Conservation (phyloP, 2,329 filamentous ascomycete species). For the Xylariaceae sp. region DNA sequence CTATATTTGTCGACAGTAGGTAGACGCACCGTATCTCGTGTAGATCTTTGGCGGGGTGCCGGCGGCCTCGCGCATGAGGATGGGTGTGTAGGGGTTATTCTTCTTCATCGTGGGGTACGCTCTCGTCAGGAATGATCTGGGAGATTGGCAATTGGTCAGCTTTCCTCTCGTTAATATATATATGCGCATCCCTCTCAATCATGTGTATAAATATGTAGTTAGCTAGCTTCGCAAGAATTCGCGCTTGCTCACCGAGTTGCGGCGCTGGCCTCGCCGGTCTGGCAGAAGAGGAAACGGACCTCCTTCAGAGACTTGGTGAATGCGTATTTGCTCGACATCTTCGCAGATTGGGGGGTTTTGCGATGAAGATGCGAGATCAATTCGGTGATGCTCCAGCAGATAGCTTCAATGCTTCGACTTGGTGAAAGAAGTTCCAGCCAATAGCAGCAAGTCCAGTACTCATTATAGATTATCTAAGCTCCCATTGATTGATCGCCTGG, state of each 20-base stretch:
- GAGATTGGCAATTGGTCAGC: constrained; percentile 16
- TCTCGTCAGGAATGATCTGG: constrained; percentile 83
- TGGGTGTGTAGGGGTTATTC: constrained; percentile 92
- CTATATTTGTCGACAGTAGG: not conserved
- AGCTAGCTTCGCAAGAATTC: not conserved
- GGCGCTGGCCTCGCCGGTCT: constrained; percentile 88
- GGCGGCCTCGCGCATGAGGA: constrained; percentile 89
- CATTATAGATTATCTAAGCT: not conserved
- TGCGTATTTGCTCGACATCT: constrained; percentile 90
- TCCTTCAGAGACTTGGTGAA: constrained; percentile 90
- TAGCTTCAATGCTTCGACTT: too few relatives aligned
- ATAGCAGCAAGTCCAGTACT: too few relatives aligned
- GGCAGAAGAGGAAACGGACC: constrained; percentile 96
- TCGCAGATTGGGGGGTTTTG: constrained; percentile 34
- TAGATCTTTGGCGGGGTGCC: constrained; percentile 85
- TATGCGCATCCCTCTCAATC: not conserved
- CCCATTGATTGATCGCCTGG: too few relatives aligned
- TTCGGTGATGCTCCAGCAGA: too few relatives aligned
- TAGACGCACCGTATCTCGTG: constrained; percentile 81
- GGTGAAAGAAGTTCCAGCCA: too few relatives aligned
- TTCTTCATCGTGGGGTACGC: constrained; percentile 99
- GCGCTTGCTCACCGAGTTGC: constrained; percentile 71
- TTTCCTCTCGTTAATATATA: not conserved
- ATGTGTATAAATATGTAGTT: not conserved
- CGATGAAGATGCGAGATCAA: constrained; percentile 27